A percentile compares a stretch with the other conserved stretches of the same genome.
These are phyloP conservation scores for Claviceps digitariae DNA, from an alignment of 2,329 filamentous ascomycete species.

Conservation along the genomic window DNA sequence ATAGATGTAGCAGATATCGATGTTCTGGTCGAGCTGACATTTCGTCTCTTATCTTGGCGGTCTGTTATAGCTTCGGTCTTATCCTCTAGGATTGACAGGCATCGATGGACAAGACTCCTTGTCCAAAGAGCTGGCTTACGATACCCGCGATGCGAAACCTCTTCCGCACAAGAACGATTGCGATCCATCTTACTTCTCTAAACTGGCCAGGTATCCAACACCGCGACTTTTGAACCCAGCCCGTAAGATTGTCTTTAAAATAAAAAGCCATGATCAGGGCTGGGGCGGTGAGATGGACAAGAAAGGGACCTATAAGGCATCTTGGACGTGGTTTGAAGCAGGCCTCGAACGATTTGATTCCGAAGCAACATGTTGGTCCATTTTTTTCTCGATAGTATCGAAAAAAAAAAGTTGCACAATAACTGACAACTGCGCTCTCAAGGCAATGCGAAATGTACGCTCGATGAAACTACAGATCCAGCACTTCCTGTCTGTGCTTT, in stretches of 20 bases:
- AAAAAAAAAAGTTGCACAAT: too few species aligned
- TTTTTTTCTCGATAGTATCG: not conserved
- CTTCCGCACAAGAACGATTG: conserved; percentile 14
- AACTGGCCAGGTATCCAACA: conserved; percentile 24
- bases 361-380: conserved; percentile 17
- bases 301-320: conserved; percentile 29
- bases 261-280: conserved; percentile 45
- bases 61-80: conserved; percentile 21
- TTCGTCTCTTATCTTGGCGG: not conserved
- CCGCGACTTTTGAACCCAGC: conserved; percentile 34
- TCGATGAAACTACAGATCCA: conserved; percentile 13
- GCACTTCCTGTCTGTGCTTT: conserved; percentile 22
- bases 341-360: conserved; percentile 43
- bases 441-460: conserved; percentile 17
- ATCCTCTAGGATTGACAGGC: conserved; percentile 23
- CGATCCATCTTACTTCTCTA: conserved; percentile 16
- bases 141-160: conserved; percentile 16
- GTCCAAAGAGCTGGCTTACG: conserved; percentile 17
- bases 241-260: conserved; percentile 47
- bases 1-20: not conserved
- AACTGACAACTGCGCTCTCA: conserved; percentile 7
- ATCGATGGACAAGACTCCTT: conserved; percentile 14
- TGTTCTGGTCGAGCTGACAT: not conserved
- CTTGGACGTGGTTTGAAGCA: conserved; percentile 51
- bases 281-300: conserved; percentile 26